A percentile compares a stretch with the other conserved stretches of the same genome.
These are phyloP conservation scores for Nemania abortiva DNA, from an alignment of 2,329 filamentous ascomycete species.

Conservation along the genomic window DNA sequence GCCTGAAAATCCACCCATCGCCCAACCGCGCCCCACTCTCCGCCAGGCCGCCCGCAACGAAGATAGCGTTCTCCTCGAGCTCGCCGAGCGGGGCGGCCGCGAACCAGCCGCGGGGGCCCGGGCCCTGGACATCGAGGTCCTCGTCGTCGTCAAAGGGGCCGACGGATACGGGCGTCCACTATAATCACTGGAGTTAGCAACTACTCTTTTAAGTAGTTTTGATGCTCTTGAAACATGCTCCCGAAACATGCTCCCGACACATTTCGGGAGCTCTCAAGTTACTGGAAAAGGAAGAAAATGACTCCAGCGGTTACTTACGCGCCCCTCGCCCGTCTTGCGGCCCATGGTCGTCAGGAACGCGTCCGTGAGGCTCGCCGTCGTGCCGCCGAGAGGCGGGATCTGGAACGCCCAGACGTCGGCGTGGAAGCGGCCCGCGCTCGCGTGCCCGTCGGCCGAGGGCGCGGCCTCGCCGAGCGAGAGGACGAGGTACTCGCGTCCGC, in stretches of 20 bases:
- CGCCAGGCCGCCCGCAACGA: conserved; percentile 71
- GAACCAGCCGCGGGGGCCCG: conserved; percentile 68
- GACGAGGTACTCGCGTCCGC: conserved; percentile 72
- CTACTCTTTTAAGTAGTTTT: no score
- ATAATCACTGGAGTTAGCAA: no score
- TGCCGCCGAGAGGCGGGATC: conserved; percentile 67
- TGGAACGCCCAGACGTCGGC: conserved; percentile 74
- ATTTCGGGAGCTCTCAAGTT: no score
- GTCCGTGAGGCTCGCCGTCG: conserved; percentile 66
- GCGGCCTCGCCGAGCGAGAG: conserved; percentile 70
- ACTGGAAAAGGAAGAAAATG: no score
- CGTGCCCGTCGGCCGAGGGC: conserved; percentile 60
- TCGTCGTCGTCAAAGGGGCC: conserved; percentile 66
- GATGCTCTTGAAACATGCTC: no score
- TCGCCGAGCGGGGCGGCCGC: conserved; percentile 68
- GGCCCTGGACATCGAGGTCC: conserved; percentile 59
- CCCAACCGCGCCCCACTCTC: conserved; percentile 64
- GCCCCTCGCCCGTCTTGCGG: conserved; percentile 67
- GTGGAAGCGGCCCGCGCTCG: conserved; percentile 64
- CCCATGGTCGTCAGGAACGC: conserved; percentile 67
- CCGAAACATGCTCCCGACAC: no score
- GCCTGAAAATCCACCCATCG: conserved; percentile 74
- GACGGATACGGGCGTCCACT: conserved; percentile 66
- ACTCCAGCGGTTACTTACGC: no score
- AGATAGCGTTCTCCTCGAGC: conserved; percentile 68